Conservation (phyloP, 176 grass and related monocot species). For the Elaeis guineensis region DNA sequence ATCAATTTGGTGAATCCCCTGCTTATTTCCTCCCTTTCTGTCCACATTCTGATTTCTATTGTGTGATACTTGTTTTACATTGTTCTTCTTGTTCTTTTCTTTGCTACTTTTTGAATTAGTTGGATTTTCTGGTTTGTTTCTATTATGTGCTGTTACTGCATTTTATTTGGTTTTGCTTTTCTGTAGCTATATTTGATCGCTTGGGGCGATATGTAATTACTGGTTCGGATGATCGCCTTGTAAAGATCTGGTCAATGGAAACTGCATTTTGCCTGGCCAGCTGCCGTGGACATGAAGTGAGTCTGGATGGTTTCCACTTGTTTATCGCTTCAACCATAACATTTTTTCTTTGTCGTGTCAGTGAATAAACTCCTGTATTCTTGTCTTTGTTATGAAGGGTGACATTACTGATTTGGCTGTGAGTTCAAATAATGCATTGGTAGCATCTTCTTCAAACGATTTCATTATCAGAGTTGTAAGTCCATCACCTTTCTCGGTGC, state of each 20-base stretch:
- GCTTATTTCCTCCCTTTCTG: no score
- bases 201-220: slow-evolving; percentile 85
- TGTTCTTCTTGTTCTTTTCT: no score
- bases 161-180: slow-evolving; percentile 5
- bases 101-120: no score
- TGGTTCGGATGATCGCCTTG: slow-evolving; percentile 93
- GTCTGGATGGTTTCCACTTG: slow-evolving; percentile 14
- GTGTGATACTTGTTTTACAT: no score
- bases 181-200: slow-evolving; percentile 85
- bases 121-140: no score
- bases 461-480: slow-evolving; percentile 96
- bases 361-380: no score
- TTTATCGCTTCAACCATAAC: neutral
- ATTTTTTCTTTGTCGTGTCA: no score
- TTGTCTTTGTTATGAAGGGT: slow-evolving; percentile 45
- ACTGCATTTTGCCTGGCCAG: slow-evolving; percentile 91
- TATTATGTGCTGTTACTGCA: no score
- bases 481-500: slow-evolving; percentile 12
- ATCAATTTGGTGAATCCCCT: no score
- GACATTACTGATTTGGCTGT: slow-evolving; percentile 97
- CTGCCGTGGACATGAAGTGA: slow-evolving; percentile 94
- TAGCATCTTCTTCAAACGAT: slow-evolving; percentile 97
- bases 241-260: slow-evolving; percentile 99
- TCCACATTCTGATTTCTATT: no score
- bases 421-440: slow-evolving; percentile 95